Base-by-base conservation (phyloP, 768 basidiomycete species). In the Polyporus arcularius region DNA sequence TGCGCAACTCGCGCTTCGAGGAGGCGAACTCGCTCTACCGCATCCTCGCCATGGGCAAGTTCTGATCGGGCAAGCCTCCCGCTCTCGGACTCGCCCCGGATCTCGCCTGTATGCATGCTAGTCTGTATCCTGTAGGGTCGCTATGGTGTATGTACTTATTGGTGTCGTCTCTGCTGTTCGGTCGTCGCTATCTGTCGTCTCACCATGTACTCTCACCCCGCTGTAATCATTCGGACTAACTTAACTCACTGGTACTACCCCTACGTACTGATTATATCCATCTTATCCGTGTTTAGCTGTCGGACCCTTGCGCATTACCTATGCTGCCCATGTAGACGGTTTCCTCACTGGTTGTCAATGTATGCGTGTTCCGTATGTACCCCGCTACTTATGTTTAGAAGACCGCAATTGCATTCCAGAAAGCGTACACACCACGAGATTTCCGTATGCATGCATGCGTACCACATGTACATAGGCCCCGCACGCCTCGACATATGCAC, bases 21-120 rank as follows among this genome's bases (percentile, higher is more conserved):
- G 90, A 92, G 65, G 90, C 90, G 16, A 90, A 87, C 63, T 71
- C 79, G 59, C 79, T 92, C 47, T 93, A 92, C 68, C 83, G 90
- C 21, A 69, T 80, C 50, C 77, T 92, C 64, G 89, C 82, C 47
- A 72, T 70, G 46, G 72, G 73, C 54, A 72, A 78, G 60, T 72
- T 74, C 60, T 74, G 65, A 68, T 21, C 35, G 35, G 6, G 35
- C 35, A 7, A 32, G 21, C 53, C 42, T 14, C 18, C 30, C 21
- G 21, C 11, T 39, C 32, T 26, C 31, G 15, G 18, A n/a, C 38
- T 11, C 16, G 26, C 42, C 16, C 12, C n/a, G n/a, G 28, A n/a
- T 12, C 31, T 40, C 38, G 21, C 26, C 50, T 31, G 47, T 43
- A 48, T 48, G 46, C 46, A 48, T 21, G 26, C 45, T 41, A 21